Evolutionary conservation across 805 yeast species (phyloP).

Genomic region (Debaryomyces castellii): DNA sequence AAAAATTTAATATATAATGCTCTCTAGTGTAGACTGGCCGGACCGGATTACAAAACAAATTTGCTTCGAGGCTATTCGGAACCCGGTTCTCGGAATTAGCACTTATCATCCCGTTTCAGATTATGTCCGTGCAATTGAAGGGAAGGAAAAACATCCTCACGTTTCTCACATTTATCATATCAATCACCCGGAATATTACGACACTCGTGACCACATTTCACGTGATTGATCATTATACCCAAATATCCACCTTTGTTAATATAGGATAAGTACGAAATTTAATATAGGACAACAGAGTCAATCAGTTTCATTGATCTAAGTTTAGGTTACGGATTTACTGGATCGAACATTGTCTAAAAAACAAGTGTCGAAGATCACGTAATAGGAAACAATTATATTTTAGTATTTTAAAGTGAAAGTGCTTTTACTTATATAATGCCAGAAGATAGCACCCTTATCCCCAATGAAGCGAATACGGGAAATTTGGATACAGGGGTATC

Average conservation of each 20-base stretch:
- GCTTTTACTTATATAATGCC: neutral
- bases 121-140: no score
- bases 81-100: neutral
- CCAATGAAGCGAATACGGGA: conserved; percentile 1
- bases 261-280: no score
- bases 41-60: neutral
- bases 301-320: no score
- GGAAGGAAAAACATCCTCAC: no score
- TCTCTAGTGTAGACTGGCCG: neutral
- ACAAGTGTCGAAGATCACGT: neutral
- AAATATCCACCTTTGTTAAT: no score
- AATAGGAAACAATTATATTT: neutral
- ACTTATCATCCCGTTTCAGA: neutral
- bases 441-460: conserved; percentile 1
- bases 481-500: conserved; percentile 52
- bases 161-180: no score
- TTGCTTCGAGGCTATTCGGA: neutral
- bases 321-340: neutral
- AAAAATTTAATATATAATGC: neutral
- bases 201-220: no score
- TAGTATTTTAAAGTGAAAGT: neutral
- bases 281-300: no score
- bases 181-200: no score
- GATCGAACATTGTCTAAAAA: neutral
- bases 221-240: no score